These are phyloP conservation scores for Saccharomyces paradoxus DNA, from an alignment of 805 yeast genomes.

Conservation along the genomic window DNA sequence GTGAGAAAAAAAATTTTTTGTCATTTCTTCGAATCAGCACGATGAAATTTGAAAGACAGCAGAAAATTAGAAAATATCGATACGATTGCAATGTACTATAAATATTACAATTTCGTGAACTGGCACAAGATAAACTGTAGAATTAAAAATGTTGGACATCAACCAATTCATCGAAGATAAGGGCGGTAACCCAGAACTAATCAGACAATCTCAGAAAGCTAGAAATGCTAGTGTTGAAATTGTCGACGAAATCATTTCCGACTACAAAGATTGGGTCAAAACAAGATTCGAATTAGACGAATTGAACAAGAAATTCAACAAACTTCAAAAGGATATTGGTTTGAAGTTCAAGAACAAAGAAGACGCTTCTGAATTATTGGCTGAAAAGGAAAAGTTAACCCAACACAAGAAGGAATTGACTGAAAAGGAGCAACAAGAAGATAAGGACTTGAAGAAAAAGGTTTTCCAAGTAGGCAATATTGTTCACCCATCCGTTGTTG, in stretches of 20 bases:
- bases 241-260: constrained; percentile 89
- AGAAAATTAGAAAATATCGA: neutral
- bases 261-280: constrained; percentile 88
- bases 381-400: constrained; percentile 68
- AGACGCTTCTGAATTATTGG: constrained; percentile 78
- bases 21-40: neutral
- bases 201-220: constrained; percentile 82
- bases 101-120: neutral
- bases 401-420: constrained; percentile 60
- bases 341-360: constrained; percentile 88
- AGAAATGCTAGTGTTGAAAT: constrained; percentile 92
- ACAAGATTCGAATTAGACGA: constrained; percentile 86
- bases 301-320: constrained; percentile 79
- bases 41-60: neutral
- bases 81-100: neutral
- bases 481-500: constrained; percentile 86
- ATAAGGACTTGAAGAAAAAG: constrained; percentile 62
- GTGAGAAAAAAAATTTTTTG: neutral
- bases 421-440: constrained; percentile 71
- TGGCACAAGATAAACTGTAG: neutral
- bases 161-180: constrained; percentile 87
- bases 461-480: constrained; percentile 89
- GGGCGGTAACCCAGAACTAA: constrained; percentile 90
- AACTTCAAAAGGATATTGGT: constrained; percentile 89
- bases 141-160: constrained; percentile 80